Evolutionary conservation across 2,329 filamentous ascomycete species (phyloP).

Genomic region (Talaromyces sp.): DNA sequence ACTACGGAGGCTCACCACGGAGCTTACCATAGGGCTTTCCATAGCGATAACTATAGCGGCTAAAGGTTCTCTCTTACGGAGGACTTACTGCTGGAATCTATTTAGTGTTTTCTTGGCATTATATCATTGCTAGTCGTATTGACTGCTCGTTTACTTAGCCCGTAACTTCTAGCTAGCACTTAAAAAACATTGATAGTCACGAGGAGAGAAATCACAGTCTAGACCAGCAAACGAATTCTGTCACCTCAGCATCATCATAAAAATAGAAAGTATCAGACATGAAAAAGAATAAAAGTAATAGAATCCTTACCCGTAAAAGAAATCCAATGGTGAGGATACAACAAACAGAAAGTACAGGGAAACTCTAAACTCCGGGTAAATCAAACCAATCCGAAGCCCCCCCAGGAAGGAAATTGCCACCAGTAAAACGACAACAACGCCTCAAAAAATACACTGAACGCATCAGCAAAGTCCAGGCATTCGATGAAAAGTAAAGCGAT

Average conservation of each 20-base stretch:
- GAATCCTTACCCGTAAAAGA: slow-evolving; percentile 2
- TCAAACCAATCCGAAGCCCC: slow-evolving; percentile 9
- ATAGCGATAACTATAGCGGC: too few relatives aligned
- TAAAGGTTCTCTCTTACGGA: not conserved
- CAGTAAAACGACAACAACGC: too few relatives aligned
- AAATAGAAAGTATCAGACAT: slow-evolving; percentile 16
- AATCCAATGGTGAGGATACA: slow-evolving; percentile 21
- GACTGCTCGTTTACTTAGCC: slow-evolving; percentile 15
- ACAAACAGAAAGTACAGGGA: slow-evolving; percentile 12
- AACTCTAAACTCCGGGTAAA: slow-evolving; percentile 15
- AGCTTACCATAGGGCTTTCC: too few relatives aligned
- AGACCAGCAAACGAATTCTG: slow-evolving; percentile 2
- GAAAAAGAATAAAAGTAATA: slow-evolving; percentile 12
- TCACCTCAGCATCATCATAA: slow-evolving; percentile 1
- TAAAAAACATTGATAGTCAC: slow-evolving; percentile 1
- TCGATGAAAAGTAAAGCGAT: slow-evolving; percentile 26
- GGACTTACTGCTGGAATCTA: not conserved
- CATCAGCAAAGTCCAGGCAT: slow-evolving; percentile 26
- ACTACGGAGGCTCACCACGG: too few relatives aligned
- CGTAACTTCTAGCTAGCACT: slow-evolving; percentile 7
- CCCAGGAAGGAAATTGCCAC: not conserved
- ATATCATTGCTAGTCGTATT: slow-evolving; percentile 10
- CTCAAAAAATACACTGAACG: slow-evolving; percentile 19
- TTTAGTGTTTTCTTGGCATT: not conserved
- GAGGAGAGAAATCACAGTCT: slow-evolving; percentile 3